These are phyloP conservation scores for Phytophthora hybrid DNA, from an alignment of 352 stramenopile genomes.

Conservation along the genomic window DNA sequence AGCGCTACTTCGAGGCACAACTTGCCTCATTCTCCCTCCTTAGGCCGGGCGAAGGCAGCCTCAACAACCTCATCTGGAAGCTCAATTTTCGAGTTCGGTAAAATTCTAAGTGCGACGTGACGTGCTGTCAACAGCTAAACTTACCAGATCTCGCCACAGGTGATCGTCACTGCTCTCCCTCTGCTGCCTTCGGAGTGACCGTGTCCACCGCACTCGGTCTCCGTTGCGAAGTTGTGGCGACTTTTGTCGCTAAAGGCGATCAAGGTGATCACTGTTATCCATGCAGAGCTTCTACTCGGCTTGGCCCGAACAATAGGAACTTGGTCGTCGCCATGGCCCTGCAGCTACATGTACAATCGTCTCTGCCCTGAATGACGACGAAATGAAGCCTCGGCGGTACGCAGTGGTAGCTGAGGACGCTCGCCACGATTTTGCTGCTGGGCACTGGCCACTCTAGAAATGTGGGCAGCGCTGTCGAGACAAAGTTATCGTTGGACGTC, in stretches of 20 bases:
- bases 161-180: not conserved
- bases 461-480: not conserved
- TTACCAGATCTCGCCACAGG: not conserved
- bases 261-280: not conserved
- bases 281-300: not conserved
- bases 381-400: not conserved
- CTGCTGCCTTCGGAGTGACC: not conserved
- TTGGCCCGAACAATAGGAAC: not conserved
- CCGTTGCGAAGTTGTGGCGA: not conserved
- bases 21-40: slow-evolving; percentile 18
- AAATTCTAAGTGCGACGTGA: slow-evolving; percentile 8
- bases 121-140: not conserved
- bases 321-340: not conserved
- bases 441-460: slow-evolving; percentile 3
- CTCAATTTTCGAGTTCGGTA: not conserved
- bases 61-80: not conserved
- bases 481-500: not conserved
- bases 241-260: slow-evolving; percentile 1
- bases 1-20: slow-evolving; percentile 3
- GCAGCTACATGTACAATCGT: not conserved
- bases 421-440: not conserved
- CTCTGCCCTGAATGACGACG: not conserved
- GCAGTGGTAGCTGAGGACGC: slow-evolving; percentile 13
- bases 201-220: not conserved
- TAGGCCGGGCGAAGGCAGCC: slow-evolving; percentile 4